These are phyloP conservation scores for Davidsoniella australis DNA, from an alignment of 2,329 filamentous ascomycete genomes.

Conservation along the genomic window DNA sequence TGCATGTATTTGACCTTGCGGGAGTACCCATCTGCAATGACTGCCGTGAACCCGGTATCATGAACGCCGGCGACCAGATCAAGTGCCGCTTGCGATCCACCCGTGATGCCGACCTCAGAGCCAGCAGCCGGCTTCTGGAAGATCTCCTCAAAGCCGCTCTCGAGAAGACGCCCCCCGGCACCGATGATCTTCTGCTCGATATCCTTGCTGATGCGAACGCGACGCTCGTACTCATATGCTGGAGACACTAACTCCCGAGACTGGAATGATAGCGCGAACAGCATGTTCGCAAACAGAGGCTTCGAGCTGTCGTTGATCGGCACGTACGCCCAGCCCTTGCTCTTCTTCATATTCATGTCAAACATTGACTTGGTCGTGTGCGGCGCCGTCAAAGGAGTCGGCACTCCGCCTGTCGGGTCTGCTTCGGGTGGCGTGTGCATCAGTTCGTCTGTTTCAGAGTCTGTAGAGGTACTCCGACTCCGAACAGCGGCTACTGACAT, in stretches of 20 bases:
- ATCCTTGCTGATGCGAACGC: constrained; percentile 24
- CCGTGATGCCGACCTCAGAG: background rate
- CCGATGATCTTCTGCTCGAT: constrained; percentile 46
- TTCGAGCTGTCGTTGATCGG: constrained; percentile 7
- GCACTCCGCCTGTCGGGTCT: background rate
- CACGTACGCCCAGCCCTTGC: constrained; percentile 11
- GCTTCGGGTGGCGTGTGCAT: background rate
- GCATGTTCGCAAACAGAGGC: constrained; percentile 59
- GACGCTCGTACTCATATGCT: constrained; percentile 29
- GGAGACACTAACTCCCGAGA: constrained; percentile 32
- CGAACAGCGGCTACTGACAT: background rate
- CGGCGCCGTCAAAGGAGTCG: background rate
- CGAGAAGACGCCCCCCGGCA: constrained; percentile 56
- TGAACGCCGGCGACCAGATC: constrained; percentile 34
- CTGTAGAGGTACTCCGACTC: background rate
- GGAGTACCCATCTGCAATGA: constrained; percentile 75
- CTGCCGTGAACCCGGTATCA: constrained; percentile 57
- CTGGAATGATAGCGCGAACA: constrained; percentile 67
- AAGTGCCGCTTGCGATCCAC: constrained; percentile 20
- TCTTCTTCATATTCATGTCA: background rate
- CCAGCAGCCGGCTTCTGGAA: constrained; percentile 33
- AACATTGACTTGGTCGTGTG: too few species aligned
- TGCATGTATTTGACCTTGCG: constrained; percentile 88
- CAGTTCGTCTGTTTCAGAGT: constrained; percentile 10
- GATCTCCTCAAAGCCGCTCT: constrained; percentile 63